phyloP scores from a whole-genome alignment of 106 monocot species.

The Acanthochlamys bracteata region DNA sequence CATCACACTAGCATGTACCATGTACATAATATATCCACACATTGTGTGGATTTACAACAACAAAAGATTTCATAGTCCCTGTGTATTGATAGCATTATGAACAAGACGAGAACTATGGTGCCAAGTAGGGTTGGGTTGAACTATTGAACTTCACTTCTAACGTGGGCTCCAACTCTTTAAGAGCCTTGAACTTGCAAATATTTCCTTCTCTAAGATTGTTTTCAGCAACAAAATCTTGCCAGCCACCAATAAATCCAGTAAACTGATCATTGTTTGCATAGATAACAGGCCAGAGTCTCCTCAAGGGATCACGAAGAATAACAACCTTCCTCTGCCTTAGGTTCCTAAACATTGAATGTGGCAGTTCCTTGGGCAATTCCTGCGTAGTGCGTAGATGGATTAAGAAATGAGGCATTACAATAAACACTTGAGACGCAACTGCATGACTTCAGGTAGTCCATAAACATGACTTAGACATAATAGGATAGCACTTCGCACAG shows the following conservation, averaged over 20 bases:
- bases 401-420: no score
- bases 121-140: neutral
- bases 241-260: conserved; percentile 16
- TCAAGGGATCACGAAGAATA: conserved; percentile 14
- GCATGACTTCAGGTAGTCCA: no score
- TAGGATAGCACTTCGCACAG: no score
- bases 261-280: conserved; percentile 7
- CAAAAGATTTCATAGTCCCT: no score
- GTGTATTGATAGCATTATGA: neutral
- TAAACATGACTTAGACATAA: no score
- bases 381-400: no score
- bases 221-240: conserved; percentile 16
- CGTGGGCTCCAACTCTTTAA: neutral
- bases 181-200: conserved; percentile 2
- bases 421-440: neutral
- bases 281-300: conserved; percentile 21
- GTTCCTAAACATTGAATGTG: conserved; percentile 6
- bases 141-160: neutral
- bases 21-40: no score
- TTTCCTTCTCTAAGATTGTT: conserved; percentile 15
- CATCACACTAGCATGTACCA: no score
- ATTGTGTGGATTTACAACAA: no score
- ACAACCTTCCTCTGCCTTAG: conserved; percentile 13
- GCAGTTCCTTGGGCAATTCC: conserved; percentile 16
- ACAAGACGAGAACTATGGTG: neutral